Conservation (phyloP, 305 asterid genomes). For the Fraxinus greggii region DNA sequence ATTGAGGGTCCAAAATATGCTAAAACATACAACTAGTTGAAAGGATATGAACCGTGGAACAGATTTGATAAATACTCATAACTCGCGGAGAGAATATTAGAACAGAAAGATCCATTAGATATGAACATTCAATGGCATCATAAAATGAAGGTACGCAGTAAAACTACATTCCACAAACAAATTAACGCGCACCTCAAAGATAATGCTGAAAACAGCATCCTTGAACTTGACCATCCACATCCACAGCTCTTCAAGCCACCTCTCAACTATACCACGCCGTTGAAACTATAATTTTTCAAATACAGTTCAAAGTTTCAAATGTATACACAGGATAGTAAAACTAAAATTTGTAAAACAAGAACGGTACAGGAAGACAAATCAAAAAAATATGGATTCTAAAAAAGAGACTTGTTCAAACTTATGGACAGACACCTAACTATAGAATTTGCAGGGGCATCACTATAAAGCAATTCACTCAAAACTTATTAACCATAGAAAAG, state of each 20-base stretch:
- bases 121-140: conserved; percentile 2
- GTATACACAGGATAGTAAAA: conserved; percentile 11
- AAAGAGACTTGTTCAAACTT: background rate
- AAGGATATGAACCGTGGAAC: background rate
- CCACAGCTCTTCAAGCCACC: conserved; percentile 97
- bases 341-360: conserved; percentile 13
- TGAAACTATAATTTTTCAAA: conserved; percentile 62
- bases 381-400: background rate
- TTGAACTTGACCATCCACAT: conserved; percentile 73
- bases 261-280: conserved; percentile 78
- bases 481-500: background rate
- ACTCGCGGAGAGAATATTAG: background rate
- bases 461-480: background rate
- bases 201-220: conserved; percentile 55
- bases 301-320: conserved; percentile 27
- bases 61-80: background rate
- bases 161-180: conserved; percentile 20
- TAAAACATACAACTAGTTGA: conserved; percentile 11
- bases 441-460: background rate
- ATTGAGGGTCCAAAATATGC: conserved; percentile 12
- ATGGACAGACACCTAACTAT: background rate
- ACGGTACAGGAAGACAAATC: conserved; percentile 4
- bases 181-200: conserved; percentile 65
- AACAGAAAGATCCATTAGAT: background rate
- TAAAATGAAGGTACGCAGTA: background rate